A percentile compares a stretch with the other conserved stretches of the same genome.
These are phyloP conservation scores for Colletotrichum higginsianum DNA, from an alignment of 2,329 filamentous ascomycete species.

Conservation along the genomic window DNA sequence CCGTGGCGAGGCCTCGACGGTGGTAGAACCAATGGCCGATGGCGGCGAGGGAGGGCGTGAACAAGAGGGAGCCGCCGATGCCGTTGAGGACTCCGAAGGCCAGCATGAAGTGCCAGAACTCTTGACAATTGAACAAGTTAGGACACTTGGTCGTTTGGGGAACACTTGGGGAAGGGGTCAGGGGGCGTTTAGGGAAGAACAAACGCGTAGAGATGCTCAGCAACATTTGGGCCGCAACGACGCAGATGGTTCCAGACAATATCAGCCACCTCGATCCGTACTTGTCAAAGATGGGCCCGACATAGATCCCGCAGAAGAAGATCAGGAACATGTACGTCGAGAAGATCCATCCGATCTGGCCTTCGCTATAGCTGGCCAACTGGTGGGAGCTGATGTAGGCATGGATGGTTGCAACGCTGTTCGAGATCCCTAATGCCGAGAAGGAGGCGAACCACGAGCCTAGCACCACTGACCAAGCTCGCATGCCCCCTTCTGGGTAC, in stretches of 20 bases:
- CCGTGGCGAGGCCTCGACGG: slow-evolving; percentile 84
- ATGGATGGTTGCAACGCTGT: slow-evolving; percentile 84
- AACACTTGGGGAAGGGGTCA: not conserved
- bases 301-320: slow-evolving; percentile 88
- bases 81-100: slow-evolving; percentile 83
- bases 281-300: slow-evolving; percentile 90
- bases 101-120: slow-evolving; percentile 89
- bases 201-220: slow-evolving; percentile 79
- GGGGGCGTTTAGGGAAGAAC: slow-evolving; percentile 38
- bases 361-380: slow-evolving; percentile 75
- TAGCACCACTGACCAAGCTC: slow-evolving; percentile 88
- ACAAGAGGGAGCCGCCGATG: slow-evolving; percentile 81
- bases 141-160: not conserved
- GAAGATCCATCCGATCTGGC: slow-evolving; percentile 88
- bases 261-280: slow-evolving; percentile 83
- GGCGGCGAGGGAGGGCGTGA: slow-evolving; percentile 84
- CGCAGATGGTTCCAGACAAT: slow-evolving; percentile 74
- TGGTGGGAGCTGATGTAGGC: slow-evolving; percentile 83
- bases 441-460: slow-evolving; percentile 85
- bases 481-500: slow-evolving; percentile 86
- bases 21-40: slow-evolving; percentile 79
- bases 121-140: slow-evolving; percentile 48
- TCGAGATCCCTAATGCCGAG: slow-evolving; percentile 83
- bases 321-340: slow-evolving; percentile 86
- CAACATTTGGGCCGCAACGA: slow-evolving; percentile 75